Base-by-base conservation (phyloP, 805 yeast species). In the Zygosaccharomyces rouxii region DNA sequence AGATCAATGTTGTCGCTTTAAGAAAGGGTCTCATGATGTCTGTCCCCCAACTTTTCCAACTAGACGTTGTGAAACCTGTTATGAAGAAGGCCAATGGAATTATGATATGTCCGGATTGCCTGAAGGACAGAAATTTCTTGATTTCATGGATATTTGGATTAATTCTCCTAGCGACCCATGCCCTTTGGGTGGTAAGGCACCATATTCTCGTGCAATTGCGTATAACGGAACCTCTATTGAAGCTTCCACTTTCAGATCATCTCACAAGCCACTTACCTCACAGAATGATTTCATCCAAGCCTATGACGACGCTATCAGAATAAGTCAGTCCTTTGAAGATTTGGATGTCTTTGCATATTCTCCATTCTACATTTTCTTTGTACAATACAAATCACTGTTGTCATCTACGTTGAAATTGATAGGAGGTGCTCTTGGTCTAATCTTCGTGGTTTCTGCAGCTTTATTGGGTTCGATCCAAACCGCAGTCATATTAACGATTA, bases 121-220 rank as follows among this genome's bases (percentile, higher is more conserved):
- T 0, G 80, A 79, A 57, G 81, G 80, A 31, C 72, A 72, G 0
- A 83, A 82, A 30, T 92, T 92, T 59, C 78, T 86, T 80, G 72
- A 71, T 39, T 88, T 74, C 57, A 84, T 89, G 62, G 66, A 78
- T 19, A 79, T 84, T 37, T 92, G 99, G 99, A 86, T 92, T 22
- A 74, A 80, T 35, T 70, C 88, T 1, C 86, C 88, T 22, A 86
- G 95, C 49, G 94, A 86, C 58, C 88, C 92, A 2, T 92, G 99
- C 66, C 97, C 98, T 1, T 70, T 92, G 23, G 98, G 96, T 3
- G 99, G 99, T 2, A 86, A 86, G 60, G 97, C 97, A 0, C 96
- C 97, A 0, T 92, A 92, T 62, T 75, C 86, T 1, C 67, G 73
- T 4, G 73, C 89, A 0, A 70, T 88, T 9, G 68, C 75, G 1